Base-by-base conservation (phyloP, 1,139 yeast genomes). In the Scheffersomyces titani region DNA sequence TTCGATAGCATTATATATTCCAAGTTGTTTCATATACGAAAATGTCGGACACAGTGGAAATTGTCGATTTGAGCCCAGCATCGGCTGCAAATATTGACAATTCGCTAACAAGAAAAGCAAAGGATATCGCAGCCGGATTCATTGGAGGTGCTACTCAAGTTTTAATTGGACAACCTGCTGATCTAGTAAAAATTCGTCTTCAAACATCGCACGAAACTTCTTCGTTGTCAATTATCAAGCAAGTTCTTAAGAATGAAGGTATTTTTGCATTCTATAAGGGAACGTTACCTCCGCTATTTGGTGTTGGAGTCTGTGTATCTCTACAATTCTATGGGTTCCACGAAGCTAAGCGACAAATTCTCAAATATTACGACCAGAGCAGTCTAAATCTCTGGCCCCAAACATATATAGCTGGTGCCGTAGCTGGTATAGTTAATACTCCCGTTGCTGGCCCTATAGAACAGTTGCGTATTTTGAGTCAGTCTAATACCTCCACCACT, bases 281-380 rank as follows among this genome's bases (percentile, higher is more conserved):
- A 1, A 80, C 84, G 0, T 63, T 78, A 49, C 75, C 84, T 0
- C 84, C 83, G 2, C 65, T 77, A 40, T 70, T 83, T 56, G 85
- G 89, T 1, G 92, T 88, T 3, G 92, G 92, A 1, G 88, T 84
- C 1, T 88, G 93, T 73, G 92, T 88, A 2, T 86, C 91, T 5
- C 76, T 87, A 40, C 92, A 88, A 66, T 88, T 88, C 68, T 88
- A 88, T 63, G 92, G 93, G 4, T 89, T 89, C 67, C 92, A 88
- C 66, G 96, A 89, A 66, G 84, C 92, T 40, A 86, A 86, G 65
- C 76, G 96, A 59, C 90, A 84, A 66, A 64, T 89, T 9, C 66
- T 83, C 49, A 72, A 67, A 22, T 61, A 60, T 21, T 65, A 64
- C 51, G 65, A 69, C 7, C 73, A 71, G 52, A 61, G 62, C 22